Percentiles rank a stretch among this genome's conserved stretches.
These are phyloP conservation scores for Tolypocladium ophioglossoides DNA, from an alignment of 2,329 filamentous ascomycete species.

Conservation along the genomic window DNA sequence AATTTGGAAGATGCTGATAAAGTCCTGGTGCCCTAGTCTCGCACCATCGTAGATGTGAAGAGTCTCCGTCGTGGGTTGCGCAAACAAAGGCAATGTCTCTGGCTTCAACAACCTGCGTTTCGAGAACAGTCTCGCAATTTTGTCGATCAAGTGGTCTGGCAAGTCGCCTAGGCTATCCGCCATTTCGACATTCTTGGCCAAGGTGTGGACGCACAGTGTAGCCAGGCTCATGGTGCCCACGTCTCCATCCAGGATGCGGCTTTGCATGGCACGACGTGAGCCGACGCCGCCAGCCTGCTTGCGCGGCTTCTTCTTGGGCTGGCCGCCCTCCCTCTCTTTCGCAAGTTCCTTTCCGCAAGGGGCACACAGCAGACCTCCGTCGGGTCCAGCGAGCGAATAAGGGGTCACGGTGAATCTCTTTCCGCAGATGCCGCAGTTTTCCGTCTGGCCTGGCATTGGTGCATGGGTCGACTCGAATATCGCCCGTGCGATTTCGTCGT, in stretches of 20 bases:
- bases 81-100: conserved; percentile 45
- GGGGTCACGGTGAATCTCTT: conserved; percentile 90
- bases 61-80: conserved; percentile 37
- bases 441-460: conserved; percentile 72
- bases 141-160: conserved; percentile 44
- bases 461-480: conserved; percentile 35
- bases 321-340: conserved; percentile 41
- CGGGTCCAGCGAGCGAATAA: conserved; percentile 71
- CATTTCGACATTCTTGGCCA: conserved; percentile 51
- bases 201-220: conserved; percentile 50
- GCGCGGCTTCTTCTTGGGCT: conserved; percentile 33
- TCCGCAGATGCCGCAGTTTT: conserved; percentile 74
- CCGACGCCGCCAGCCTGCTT: conserved; percentile 41
- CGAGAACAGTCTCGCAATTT: conserved; percentile 47
- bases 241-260: conserved; percentile 70
- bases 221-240: conserved; percentile 60
- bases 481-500: conserved; percentile 38
- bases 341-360: conserved; percentile 68
- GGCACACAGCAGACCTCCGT: conserved; percentile 77
- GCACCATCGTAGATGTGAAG: conserved; percentile 48
- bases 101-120: conserved; percentile 47
- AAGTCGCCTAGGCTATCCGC: conserved; percentile 53
- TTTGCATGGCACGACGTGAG: conserved; percentile 67
- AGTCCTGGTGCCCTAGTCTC: conserved; percentile 65
- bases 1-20: conserved; percentile 67